Base-by-base conservation (phyloP, 768 basidiomycete species). In the Macrocybe gigantea region DNA sequence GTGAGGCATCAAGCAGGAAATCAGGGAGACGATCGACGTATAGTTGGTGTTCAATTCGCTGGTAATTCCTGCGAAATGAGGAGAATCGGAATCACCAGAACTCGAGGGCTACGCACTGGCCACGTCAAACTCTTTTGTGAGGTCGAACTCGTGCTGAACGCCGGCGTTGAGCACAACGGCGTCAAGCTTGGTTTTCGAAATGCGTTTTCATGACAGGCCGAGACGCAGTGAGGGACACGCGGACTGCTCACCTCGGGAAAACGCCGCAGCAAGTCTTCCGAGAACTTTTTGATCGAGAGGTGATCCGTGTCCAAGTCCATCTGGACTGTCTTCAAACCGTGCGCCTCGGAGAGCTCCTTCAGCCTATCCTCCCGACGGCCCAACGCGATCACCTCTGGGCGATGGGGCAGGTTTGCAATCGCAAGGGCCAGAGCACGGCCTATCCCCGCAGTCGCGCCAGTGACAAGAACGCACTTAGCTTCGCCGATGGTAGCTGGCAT, bases 41-140 rank as follows among this genome's bases (percentile, higher is more conserved):
- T 82, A 83, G 56, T 84, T 82, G 37, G 74, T 68, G 38, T 74
- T 71, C 2, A 81, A 51, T 60, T 84, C 82, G 33, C 58, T 61
- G 30, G 64, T 49, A 33, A 78, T 47, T 31, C 66, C 76, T 80
- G 48, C 9, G 38, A 36, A 50, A 54, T 38, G 9, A 31, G 48
- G 39, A 41, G 41, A 48, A 45, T 33, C 30, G 7, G 36, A 12
- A 38, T n/a, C 33, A 34, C 30, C 7, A 33, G 31, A 31, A 13
- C 33, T 35, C 11, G 36, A n/a, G 14, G 46, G 41, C 9, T 30
- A 54, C 66, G 54, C 60, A 72, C 77, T 58, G 38, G 69, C 69
- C 44, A 73, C 49, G 51, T 78, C 61, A 36, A 75, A 57, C 6
- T 61, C 61, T 47, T 73, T 67, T 30, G 60, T 70, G 55, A 81